A percentile compares a stretch with the other conserved stretches of the same genome.
These are phyloP conservation scores for Saturnispora mendoncae DNA, from an alignment of 805 yeast genomes.

Conservation along the genomic window DNA sequence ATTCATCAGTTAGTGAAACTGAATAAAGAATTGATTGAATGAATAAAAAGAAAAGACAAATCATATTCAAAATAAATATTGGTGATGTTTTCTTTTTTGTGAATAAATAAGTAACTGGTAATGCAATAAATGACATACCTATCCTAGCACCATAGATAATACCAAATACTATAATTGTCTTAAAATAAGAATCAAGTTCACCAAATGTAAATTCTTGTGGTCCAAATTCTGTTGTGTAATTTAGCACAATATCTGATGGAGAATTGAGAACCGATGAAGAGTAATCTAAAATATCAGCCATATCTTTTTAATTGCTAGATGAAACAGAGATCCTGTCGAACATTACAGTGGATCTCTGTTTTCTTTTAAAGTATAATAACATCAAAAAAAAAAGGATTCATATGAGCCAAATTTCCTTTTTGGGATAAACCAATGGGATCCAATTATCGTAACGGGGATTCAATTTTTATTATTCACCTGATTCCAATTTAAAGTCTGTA, in stretches of 20 bases:
- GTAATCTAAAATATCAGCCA: not conserved
- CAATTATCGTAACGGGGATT: too few species aligned
- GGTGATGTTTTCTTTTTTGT: constrained; percentile 52
- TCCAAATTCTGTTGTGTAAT: constrained; percentile 38
- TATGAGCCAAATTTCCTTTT: constrained; percentile 23
- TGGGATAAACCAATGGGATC: constrained; percentile 21
- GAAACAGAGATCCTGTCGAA: not conserved
- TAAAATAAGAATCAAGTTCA: constrained; percentile 34
- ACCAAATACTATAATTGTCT: constrained; percentile 30
- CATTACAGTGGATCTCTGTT: not conserved
- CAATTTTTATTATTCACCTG: not conserved
- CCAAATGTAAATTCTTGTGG: constrained; percentile 29
- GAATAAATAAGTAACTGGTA: constrained; percentile 38
- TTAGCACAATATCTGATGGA: constrained; percentile 22
- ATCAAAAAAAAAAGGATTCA: constrained; percentile 1
- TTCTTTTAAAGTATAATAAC: not conserved
- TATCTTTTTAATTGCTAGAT: not conserved
- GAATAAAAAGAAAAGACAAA: constrained; percentile 45
- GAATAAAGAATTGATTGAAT: constrained; percentile 56
- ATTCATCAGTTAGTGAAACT: constrained; percentile 44
- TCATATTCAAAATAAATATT: constrained; percentile 64
- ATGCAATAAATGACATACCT: constrained; percentile 45
- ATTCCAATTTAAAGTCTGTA: constrained; percentile 20
- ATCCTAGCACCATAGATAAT: constrained; percentile 49
- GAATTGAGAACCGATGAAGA: not conserved